A percentile compares a stretch with the other conserved stretches of the same genome.
Evolutionary conservation across 257 asterid species (phyloP).

Genomic region (Solanum tarijense): DNA sequence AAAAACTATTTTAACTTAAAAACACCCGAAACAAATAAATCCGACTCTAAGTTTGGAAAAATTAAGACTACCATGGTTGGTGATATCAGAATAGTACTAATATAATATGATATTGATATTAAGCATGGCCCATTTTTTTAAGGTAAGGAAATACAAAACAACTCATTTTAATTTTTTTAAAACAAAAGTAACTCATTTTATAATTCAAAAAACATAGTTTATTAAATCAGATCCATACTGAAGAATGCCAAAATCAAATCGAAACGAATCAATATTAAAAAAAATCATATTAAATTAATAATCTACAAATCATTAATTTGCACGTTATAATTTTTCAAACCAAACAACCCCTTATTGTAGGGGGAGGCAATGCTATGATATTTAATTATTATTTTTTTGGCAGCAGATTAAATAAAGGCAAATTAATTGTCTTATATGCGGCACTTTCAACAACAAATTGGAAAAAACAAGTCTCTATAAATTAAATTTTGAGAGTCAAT

Average conservation of each 20-base stretch:
- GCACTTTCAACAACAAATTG: neutral
- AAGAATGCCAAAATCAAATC: neutral
- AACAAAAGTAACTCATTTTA: too few relatives aligned
- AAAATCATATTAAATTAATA: too few relatives aligned
- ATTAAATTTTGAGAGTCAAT: neutral
- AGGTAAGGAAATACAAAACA: neutral
- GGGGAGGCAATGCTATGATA: neutral
- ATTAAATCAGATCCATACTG: neutral
- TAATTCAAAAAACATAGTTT: too few relatives aligned
- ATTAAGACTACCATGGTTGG: neutral
- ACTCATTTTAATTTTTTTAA: neutral
- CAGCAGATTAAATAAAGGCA: neutral
- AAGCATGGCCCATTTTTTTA: neutral
- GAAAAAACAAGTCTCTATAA: too few relatives aligned
- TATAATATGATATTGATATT: neutral
- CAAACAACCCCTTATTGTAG: neutral
- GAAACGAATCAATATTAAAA: accelerated
- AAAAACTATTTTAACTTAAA: too few relatives aligned
- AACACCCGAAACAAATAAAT: too few relatives aligned
- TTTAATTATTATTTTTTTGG: neutral
- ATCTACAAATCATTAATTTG: neutral
- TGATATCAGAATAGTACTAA: neutral
- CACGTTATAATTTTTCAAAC: neutral
- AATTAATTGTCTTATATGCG: neutral
- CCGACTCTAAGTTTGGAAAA: too few relatives aligned